Evolutionary conservation across 345 rosid genomes (phyloP).

Genomic region (Pugionium cornutum): DNA sequence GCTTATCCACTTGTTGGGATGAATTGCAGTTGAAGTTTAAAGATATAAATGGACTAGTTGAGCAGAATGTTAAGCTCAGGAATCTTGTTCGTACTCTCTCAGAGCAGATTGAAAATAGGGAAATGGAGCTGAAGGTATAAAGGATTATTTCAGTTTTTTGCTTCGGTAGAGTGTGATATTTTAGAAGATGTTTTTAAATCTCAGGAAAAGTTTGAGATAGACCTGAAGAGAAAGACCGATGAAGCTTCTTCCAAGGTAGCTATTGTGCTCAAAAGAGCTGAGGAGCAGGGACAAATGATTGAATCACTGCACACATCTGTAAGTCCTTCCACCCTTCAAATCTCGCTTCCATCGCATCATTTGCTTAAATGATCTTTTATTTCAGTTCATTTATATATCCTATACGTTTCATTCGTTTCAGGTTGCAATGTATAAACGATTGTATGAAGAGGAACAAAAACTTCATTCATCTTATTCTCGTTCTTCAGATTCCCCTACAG

Average conservation of each 20-base stretch:
- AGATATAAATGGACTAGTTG: slow-evolving; percentile 93
- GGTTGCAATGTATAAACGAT: slow-evolving; percentile 93
- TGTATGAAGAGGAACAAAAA: slow-evolving; percentile 90
- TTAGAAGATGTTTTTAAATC: slow-evolving; percentile 28
- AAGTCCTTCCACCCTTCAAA: slow-evolving; percentile 37
- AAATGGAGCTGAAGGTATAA: slow-evolving; percentile 80
- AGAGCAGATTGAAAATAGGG: slow-evolving; percentile 68
- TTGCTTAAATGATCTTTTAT: slow-evolving; percentile 6
- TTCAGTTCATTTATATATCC: slow-evolving; percentile 14
- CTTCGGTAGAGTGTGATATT: slow-evolving; percentile 15
- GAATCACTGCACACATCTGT: slow-evolving; percentile 92
- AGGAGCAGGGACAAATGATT: slow-evolving; percentile 88
- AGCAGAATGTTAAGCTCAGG: slow-evolving; percentile 92
- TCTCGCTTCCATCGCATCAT: slow-evolving; percentile 14
- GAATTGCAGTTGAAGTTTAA: slow-evolving; percentile 74
- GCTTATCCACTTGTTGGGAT: slow-evolving; percentile 32
- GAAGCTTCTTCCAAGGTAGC: slow-evolving; percentile 87
- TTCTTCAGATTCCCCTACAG: slow-evolving; percentile 50
- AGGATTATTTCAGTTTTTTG: slow-evolving; percentile 14
- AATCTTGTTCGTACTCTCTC: slow-evolving; percentile 82
- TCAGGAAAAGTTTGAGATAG: slow-evolving; percentile 70
- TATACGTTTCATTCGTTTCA: slow-evolving; percentile 33
- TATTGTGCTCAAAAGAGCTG: slow-evolving; percentile 78
- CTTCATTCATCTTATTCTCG: slow-evolving; percentile 52
- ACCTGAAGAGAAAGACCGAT: slow-evolving; percentile 65